Evolutionary conservation across 345 rosid species (phyloP), one percentile per base, ranked within the genome.

Genomic region (Aquilaria malaccensis): DNA sequence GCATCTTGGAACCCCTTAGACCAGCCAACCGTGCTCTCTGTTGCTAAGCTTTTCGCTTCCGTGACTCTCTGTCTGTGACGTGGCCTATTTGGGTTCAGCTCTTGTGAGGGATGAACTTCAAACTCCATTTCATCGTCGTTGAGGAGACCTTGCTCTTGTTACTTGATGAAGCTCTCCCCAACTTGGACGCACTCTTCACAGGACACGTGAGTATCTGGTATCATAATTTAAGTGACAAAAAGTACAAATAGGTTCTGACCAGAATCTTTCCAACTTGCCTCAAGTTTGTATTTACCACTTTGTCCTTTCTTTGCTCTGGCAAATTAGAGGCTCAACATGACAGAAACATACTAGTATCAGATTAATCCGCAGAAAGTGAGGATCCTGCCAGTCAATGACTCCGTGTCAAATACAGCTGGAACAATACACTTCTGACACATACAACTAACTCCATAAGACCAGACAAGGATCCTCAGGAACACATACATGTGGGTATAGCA

Each of bases 1-100:
- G 97, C 94, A 66, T 95, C 91, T 62, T 76, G 89, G 50, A 91
- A 91, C 73, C 88, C 93, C 73, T 80, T 83, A 63, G 96, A 83
- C 70, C 77, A 80, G 54, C 95, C 78, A 58, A 80, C 84, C 66
- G 78, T 87, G 68, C 87, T 86, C 78, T 88, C 85, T 29, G 86
- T 81, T 9, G 84, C 85, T 67, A 88, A 49, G 55, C 83, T 77
- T 62, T 86, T 94, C 30, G 85, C 95, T 78, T 94, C 97, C 77
- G 76, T 61, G 75, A 88, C 90, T 73, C 86, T 94, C 54, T 81
- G 87, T 22, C 68, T 85, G 91, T 69, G 85, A 85, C 65, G 85
- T 75, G 75, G 84, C 93, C 86, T 74, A 74, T 75, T 80, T 64
- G 62, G 79, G 55, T 56, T 69, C 58, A 64, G 70, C 45, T 85